Percentiles rank a stretch among this genome's conserved stretches.
These are phyloP conservation scores for Geotrichum histeridarum DNA, from an alignment of 1,139 yeast genomes.

Conservation along the genomic window DNA sequence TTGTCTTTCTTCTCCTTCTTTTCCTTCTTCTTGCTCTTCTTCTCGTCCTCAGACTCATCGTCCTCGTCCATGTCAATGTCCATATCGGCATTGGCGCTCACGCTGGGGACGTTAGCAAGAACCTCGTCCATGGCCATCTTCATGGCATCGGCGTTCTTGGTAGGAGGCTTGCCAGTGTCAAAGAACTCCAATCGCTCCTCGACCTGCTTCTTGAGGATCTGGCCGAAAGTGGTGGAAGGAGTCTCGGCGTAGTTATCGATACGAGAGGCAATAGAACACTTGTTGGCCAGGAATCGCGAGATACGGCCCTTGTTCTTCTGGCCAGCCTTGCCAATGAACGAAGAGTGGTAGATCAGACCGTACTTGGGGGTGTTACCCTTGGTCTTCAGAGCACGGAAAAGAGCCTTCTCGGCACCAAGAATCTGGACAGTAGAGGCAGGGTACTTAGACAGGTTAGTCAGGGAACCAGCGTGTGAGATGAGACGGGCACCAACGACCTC, in stretches of 20 bases:
- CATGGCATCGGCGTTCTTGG: constrained; percentile 93
- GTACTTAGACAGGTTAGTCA: constrained; percentile 90
- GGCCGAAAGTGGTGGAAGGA: constrained; percentile 71
- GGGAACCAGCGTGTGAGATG: constrained; percentile 95
- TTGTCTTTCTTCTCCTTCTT: constrained; percentile 33
- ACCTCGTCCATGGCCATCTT: constrained; percentile 76
- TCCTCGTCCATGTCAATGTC: constrained; percentile 46
- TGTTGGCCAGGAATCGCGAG: constrained; percentile 96
- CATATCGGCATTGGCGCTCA: constrained; percentile 43
- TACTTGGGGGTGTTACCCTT: constrained; percentile 98
- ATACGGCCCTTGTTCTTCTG: constrained; percentile 98
- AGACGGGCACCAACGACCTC: constrained; percentile 98
- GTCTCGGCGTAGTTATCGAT: constrained; percentile 77
- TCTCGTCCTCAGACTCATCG: constrained; percentile 23
- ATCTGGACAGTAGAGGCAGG: constrained; percentile 99
- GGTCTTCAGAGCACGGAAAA: constrained; percentile 96
- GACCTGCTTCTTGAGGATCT: constrained; percentile 87
- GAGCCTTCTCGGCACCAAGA: constrained; percentile 98
- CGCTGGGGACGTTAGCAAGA: constrained; percentile 44
- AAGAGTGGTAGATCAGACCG: constrained; percentile 94
- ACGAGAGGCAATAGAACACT: constrained; percentile 97
- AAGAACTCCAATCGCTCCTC: constrained; percentile 95
- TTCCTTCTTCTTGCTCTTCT: constrained; percentile 37
- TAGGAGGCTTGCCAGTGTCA: constrained; percentile 94
- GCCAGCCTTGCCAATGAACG: constrained; percentile 93